Evolutionary conservation across 2,329 filamentous ascomycete species (phyloP).

Genomic region (Paracoccidioides brasiliensis): DNA sequence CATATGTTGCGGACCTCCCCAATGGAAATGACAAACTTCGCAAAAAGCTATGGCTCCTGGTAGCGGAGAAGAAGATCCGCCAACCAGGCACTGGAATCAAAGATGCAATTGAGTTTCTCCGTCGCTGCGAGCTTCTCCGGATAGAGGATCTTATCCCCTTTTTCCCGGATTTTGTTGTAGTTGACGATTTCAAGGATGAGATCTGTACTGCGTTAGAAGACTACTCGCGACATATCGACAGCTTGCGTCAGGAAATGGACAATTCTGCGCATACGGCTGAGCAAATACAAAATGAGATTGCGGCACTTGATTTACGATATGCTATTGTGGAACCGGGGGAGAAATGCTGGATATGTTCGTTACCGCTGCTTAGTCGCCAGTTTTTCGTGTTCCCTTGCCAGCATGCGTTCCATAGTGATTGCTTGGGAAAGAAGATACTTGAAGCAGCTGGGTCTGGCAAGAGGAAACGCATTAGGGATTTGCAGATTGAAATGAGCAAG

Average conservation of each 20-base stretch:
- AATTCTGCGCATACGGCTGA: constrained; percentile 76
- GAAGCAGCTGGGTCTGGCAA: constrained; percentile 66
- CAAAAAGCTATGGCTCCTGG: constrained; percentile 90
- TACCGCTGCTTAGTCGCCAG: constrained; percentile 76
- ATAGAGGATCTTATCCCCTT: constrained; percentile 97
- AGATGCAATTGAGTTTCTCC: constrained; percentile 82
- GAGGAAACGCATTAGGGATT: constrained; percentile 66
- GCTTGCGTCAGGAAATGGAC: constrained; percentile 86
- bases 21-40: constrained; percentile 65
- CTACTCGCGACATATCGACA: constrained; percentile 82
- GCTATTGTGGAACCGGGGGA: constrained; percentile 95
- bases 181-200: constrained; percentile 98
- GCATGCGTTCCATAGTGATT: constrained; percentile 95
- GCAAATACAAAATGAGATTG: constrained; percentile 84
- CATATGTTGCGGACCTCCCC: constrained; percentile 72
- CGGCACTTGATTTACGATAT: constrained; percentile 72
- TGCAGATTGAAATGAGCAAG: constrained; percentile 71
- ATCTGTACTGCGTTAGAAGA: constrained; percentile 89
- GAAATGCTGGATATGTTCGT: constrained; percentile 74
- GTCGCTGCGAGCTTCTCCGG: constrained; percentile 76
- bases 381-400: constrained; percentile 99
- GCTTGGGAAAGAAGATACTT: constrained; percentile 71
- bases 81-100: constrained; percentile 73
- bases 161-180: constrained; percentile 96
- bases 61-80: constrained; percentile 86